phyloP scores from a whole-genome alignment of 169 alveolate genomes.

The Eimeria necatrix region DNA sequence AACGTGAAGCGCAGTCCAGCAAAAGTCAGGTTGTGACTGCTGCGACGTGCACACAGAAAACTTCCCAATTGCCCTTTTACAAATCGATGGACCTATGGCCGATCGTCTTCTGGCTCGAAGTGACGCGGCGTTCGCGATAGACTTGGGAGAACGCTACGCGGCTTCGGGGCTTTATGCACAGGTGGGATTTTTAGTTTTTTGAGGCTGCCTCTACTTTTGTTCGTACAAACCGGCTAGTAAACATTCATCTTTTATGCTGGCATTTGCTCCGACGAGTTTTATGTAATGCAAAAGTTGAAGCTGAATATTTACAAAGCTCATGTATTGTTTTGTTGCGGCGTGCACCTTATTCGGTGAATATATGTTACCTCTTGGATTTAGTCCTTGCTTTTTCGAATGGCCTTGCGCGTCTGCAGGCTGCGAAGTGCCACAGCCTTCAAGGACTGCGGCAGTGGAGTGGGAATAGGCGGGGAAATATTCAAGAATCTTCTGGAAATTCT shows the following conservation, averaged over 20 bases:
- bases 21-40: background rate
- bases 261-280: too few species aligned
- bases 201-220: too few species aligned
- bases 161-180: constrained; percentile 49
- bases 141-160: constrained; percentile 27
- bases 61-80: background rate
- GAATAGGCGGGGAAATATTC: too few species aligned
- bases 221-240: too few species aligned
- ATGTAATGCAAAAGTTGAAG: too few species aligned
- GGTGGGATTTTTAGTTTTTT: background rate
- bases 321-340: too few species aligned
- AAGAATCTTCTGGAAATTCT: background rate
- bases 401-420: background rate
- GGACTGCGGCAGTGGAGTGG: constrained; percentile 1
- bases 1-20: too few species aligned
- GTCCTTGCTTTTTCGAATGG: background rate
- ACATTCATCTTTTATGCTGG: too few species aligned
- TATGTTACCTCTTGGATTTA: background rate
- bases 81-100: constrained; percentile 46
- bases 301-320: too few species aligned
- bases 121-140: background rate
- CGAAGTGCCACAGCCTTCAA: constrained; percentile 50
- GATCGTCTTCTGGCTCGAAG: constrained; percentile 33
- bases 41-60: background rate
- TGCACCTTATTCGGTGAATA: too few species aligned